Conservation (phyloP, 305 asterid species). For the Fraxinus paxiana region DNA sequence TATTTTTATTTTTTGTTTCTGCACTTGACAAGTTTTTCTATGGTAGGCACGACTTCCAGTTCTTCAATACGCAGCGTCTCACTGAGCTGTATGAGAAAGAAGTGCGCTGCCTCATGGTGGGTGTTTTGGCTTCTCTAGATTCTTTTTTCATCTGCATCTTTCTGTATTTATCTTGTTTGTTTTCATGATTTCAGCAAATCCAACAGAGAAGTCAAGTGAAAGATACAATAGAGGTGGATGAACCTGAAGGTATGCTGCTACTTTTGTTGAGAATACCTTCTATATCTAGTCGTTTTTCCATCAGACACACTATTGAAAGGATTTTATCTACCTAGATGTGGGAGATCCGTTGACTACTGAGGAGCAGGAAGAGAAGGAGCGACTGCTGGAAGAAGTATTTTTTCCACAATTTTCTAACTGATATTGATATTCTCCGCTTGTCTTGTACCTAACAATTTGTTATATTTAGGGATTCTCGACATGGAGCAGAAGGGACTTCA, state of each 20-base stretch:
- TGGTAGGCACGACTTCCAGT: slow-evolving; percentile 97
- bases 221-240: slow-evolving; percentile 90
- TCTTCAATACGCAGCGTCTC: slow-evolving; percentile 92
- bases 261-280: slow-evolving; percentile 11
- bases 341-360: slow-evolving; percentile 98
- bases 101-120: slow-evolving; percentile 92
- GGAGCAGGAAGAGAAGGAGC: slow-evolving; percentile 96
- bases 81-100: slow-evolving; percentile 95
- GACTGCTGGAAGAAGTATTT: slow-evolving; percentile 72
- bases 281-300: slow-evolving; percentile 12
- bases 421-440: slow-evolving; percentile 4
- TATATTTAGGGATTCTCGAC: slow-evolving; percentile 28
- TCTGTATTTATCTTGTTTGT: neutral
- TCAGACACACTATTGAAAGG: slow-evolving; percentile 22
- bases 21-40: slow-evolving; percentile 23
- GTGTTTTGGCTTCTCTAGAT: slow-evolving; percentile 32
- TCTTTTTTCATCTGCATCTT: neutral
- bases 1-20: slow-evolving; percentile 1
- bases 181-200: slow-evolving; percentile 48
- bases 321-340: slow-evolving; percentile 42
- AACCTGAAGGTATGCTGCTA: slow-evolving; percentile 67
- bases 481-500: slow-evolving; percentile 98
- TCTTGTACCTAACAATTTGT: slow-evolving; percentile 21
- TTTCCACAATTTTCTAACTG: neutral
- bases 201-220: slow-evolving; percentile 83